Conservation (phyloP, 352 stramenopile genomes). For the Phytopythium sindhum region DNA sequence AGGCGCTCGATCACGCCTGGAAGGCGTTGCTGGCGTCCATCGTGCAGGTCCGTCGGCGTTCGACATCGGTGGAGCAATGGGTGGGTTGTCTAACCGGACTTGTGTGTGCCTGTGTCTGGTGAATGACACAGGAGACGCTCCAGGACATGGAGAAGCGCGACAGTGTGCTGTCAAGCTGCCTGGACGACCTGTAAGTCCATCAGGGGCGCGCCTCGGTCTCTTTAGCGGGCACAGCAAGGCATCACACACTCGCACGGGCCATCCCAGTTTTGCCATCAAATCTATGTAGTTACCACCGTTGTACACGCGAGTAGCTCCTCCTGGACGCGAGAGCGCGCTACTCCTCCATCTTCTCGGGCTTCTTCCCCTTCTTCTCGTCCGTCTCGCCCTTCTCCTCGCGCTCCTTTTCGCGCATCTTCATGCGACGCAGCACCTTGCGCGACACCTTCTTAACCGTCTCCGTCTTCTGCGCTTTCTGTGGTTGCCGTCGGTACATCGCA, state of each 20-base stretch:
- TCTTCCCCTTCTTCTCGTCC: constrained; percentile 13
- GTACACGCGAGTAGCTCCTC: not conserved
- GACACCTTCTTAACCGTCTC: constrained; percentile 74
- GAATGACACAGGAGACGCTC: constrained; percentile 48
- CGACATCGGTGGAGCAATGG: too few relatives aligned
- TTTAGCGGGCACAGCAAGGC: too few relatives aligned
- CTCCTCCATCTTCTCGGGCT: constrained; percentile 55
- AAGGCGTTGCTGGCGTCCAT: constrained; percentile 42
- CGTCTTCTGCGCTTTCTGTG: constrained; percentile 57
- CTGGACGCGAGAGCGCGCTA: constrained; percentile 11
- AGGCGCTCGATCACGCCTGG: constrained; percentile 64
- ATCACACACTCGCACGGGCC: not conserved
- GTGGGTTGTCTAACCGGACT: not conserved
- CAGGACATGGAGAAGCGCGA: constrained; percentile 64
- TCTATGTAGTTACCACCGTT: not conserved
- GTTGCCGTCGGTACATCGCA: not conserved
- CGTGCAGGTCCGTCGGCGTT: constrained; percentile 35
- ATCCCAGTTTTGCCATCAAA: constrained; percentile 2
- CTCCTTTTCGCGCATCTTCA: constrained; percentile 54
- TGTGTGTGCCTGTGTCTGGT: not conserved
- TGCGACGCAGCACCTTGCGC: constrained; percentile 65
- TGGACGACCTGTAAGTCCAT: constrained; percentile 47
- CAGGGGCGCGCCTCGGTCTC: not conserved
- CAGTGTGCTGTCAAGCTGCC: constrained; percentile 60
- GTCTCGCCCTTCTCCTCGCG: constrained; percentile 46